Percentiles rank a stretch among this genome's conserved stretches.
Conservation (phyloP, 352 stramenopile species). For the Pythium scleroteichum region DNA sequence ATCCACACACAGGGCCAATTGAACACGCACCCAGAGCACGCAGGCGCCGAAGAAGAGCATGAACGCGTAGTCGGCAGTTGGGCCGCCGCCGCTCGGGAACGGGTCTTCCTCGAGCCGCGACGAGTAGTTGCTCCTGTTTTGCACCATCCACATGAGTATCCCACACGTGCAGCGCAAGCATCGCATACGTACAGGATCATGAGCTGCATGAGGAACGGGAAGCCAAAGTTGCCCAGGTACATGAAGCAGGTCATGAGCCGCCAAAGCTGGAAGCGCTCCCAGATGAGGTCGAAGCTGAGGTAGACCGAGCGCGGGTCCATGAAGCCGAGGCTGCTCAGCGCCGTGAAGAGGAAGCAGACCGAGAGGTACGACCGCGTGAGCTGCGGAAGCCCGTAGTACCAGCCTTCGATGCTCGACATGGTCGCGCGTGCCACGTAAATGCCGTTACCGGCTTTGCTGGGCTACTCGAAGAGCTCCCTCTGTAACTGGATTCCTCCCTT, state of each 20-base stretch:
- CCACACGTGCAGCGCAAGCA: not conserved
- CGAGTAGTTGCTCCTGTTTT: constrained; percentile 76
- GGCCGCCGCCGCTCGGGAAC: constrained; percentile 76
- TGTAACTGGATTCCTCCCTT: constrained; percentile 4
- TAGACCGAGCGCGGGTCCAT: constrained; percentile 84
- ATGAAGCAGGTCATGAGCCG: constrained; percentile 88
- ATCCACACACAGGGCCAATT: too few species aligned
- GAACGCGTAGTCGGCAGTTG: constrained; percentile 88
- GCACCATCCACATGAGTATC: not conserved
- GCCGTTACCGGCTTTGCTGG: not conserved
- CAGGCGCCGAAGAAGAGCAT: constrained; percentile 86
- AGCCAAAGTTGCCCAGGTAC: constrained; percentile 86
- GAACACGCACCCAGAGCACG: constrained; percentile 71
- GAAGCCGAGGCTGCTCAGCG: constrained; percentile 74
- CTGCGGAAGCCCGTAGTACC: constrained; percentile 85
- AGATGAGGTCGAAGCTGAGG: constrained; percentile 85
- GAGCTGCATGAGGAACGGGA: constrained; percentile 90
- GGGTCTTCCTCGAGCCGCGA: constrained; percentile 82
- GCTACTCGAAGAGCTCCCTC: constrained; percentile 2
- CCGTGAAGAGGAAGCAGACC: constrained; percentile 81
- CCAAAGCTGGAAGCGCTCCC: constrained; percentile 89
- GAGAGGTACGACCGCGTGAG: constrained; percentile 87
- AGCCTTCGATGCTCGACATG: constrained; percentile 81
- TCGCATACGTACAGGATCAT: constrained; percentile 78
- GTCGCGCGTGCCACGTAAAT: constrained; percentile 11